Base-by-base conservation (phyloP, 2,329 filamentous ascomycete species). In the Neonectria punicea region DNA sequence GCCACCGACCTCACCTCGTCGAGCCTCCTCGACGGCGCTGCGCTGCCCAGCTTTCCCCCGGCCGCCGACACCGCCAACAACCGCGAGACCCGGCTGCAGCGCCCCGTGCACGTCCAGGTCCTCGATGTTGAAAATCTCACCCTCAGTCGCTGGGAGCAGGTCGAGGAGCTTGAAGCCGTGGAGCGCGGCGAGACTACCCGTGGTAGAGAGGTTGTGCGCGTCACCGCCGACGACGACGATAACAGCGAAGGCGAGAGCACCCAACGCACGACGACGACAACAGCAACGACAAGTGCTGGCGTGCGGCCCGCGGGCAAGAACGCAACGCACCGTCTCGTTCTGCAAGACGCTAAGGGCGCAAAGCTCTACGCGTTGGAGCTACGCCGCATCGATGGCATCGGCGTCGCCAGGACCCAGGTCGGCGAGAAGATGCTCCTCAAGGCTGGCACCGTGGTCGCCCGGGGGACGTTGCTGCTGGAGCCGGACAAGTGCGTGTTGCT, bases 91-190 rank as follows among this genome's bases (percentile, higher is more conserved):
- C 81, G 79, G 0, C 81, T 98, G 0, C 66, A 81, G 0, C 84
- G 84, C 1, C 87, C 93, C 34, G 84, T 95, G 1, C 84, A 91
- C 3, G 90, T 96, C 1, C 96, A 98, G 78, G 87, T 98, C 1
- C 81, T 97, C 1, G 94, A 97, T 72, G 84, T 98, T 8, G 91
- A 97, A 75, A 94, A 98, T 75, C 86, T 98, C 20, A 87, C 90
- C 2, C 85, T 87, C 57, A 93, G 91, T 72, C 87, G 92, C 56
- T 97, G 94, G 93, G 91, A 93, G 68, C 93, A 98, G 78, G 87
- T 97, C 34, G 93, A 98, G 77, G 89, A 90, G 36, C 88, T 96
- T 7, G 92, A 95, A 78, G 87, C 89, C 47, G 83, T 89, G 49
- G 89, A 91, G 73, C 85, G 92, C 13, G 93, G 93, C 1, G 92